Percentiles rank a stretch among this genome's conserved stretches.
phyloP scores from a whole-genome alignment of 371 early-diverging fungal species.

The Globomyces sp. region DNA sequence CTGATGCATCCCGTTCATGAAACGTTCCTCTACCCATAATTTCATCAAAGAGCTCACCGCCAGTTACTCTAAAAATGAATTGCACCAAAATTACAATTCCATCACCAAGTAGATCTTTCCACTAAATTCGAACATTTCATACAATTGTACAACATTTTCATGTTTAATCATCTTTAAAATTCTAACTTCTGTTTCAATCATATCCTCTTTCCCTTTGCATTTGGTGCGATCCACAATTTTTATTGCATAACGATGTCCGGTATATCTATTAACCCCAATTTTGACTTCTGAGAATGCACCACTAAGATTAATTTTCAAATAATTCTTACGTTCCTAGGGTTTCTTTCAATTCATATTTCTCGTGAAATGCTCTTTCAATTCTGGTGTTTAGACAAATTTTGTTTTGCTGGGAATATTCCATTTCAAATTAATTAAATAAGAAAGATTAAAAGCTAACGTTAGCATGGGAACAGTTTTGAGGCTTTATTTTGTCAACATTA shows the following conservation, averaged over 20 bases:
- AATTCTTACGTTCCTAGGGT: conserved; percentile 14
- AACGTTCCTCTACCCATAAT: conserved; percentile 51
- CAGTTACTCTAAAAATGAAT: conserved; percentile 45
- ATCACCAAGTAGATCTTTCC: conserved; percentile 69
- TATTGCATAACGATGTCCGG: conserved; percentile 57
- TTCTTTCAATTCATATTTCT: conserved; percentile 16
- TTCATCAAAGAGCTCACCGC: conserved; percentile 81
- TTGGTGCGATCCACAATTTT: conserved; percentile 61
- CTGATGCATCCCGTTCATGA: conserved; percentile 35
- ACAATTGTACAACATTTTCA: conserved; percentile 64
- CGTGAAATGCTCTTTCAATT: conserved; percentile 2
- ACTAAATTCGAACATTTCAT: conserved; percentile 60
- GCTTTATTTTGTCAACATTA: too few relatives aligned
- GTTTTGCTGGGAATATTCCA: too few relatives aligned
- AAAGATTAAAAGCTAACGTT: too few relatives aligned
- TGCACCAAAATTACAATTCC: conserved; percentile 44
- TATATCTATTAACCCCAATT: conserved; percentile 41
- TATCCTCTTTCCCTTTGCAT: conserved; percentile 53
- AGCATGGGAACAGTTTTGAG: too few relatives aligned
- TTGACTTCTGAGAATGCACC: conserved; percentile 70
- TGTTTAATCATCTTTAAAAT: conserved; percentile 67
- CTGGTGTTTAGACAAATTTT: too few relatives aligned
- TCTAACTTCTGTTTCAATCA: conserved; percentile 66
- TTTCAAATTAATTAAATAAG: too few relatives aligned
- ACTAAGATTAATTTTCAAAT: conserved; percentile 10